Base-by-base conservation (phyloP, 2,329 filamentous ascomycete genomes). In the Fusarium udum region DNA sequence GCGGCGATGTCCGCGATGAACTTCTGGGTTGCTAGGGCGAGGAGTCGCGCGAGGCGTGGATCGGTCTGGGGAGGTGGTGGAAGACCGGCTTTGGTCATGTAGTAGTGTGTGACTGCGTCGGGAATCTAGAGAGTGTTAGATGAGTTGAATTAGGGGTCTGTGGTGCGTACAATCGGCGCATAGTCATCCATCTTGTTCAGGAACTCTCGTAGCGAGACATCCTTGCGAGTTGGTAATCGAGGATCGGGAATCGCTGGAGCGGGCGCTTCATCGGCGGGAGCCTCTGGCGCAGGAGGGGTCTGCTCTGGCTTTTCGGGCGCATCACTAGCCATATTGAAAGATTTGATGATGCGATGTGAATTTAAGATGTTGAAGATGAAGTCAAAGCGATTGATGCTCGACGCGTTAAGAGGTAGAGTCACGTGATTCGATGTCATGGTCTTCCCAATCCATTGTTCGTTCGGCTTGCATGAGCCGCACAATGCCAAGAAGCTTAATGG, bases 1-100 rank as follows among this genome's bases (percentile, higher is more conserved):
- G 96, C 95, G 4, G 96, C 96, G 74, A 99, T 94, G 82, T 99
- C 96, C 67, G 96, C 95, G 78, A 99, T 93, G 87, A 99, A 99
- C 82, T 99, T 99, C 81, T 99, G 96, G 0, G 96, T 97, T n/a
- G 96, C 96, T 14, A 99, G 92, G 6, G 96, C 95, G 48, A 99
- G 92, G 7, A 99, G 92, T 53, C 95, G 94, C 28, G 95, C 94
- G 34, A 99, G 92, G 66, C 95, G 94, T 26, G 92, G 92, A 78
- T 97, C 94, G 59, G 95, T 97, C 78, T 96, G 92, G 1, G 94
- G 95, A 45, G 95, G 95, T 3, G 95, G 95, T 39, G 96, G 95
- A 8, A 99, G 93, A 60, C 96, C 96, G 74, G 95, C 95, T 77
- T 97, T 93, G 42, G 95, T 97, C 85, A 99, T 93, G 85, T 99